These are phyloP conservation scores for Lentinus brumalis DNA, from an alignment of 768 basidiomycete species.

Conservation along the genomic window DNA sequence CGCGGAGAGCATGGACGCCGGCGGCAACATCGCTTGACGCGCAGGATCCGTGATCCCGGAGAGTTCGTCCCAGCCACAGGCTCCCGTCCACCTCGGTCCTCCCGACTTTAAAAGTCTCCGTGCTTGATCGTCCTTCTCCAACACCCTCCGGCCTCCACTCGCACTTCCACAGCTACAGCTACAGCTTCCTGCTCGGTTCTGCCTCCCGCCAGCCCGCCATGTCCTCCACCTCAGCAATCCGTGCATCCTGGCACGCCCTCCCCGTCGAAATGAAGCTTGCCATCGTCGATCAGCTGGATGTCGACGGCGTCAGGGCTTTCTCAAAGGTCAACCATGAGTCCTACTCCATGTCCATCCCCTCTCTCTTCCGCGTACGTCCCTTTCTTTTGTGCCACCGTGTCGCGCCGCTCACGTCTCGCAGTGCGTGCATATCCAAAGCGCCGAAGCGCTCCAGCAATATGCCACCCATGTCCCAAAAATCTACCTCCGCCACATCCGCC, in stretches of 20 bases:
- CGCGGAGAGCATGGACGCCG: constrained; percentile 1
- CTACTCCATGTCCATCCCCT: constrained; percentile 57
- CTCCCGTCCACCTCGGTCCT: constrained; percentile 23
- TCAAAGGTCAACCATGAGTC: constrained; percentile 50
- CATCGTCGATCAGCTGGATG: constrained; percentile 52
- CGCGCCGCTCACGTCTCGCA: constrained; percentile 26
- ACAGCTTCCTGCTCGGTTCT: neutral
- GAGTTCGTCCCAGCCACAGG: constrained; percentile 1
- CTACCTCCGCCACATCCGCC: constrained; percentile 52
- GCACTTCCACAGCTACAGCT: neutral
- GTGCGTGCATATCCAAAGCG: constrained; percentile 51
- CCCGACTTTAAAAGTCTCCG: neutral
- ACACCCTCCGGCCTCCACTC: constrained; percentile 9
- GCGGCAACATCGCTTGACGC: constrained; percentile 11
- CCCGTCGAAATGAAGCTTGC: constrained; percentile 69
- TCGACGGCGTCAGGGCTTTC: constrained; percentile 46
- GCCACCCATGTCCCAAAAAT: constrained; percentile 54
- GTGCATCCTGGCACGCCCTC: constrained; percentile 51
- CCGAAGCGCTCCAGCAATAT: constrained; percentile 52
- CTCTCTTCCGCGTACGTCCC: constrained; percentile 56
- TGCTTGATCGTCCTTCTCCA: neutral
- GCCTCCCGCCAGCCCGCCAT: constrained; percentile 8
- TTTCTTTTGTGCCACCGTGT: neutral
- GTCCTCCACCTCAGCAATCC: constrained; percentile 10
- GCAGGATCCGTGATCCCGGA: constrained; percentile 19